These are phyloP conservation scores for Pichia pseudocactophila DNA, from an alignment of 805 yeast genomes.

Conservation along the genomic window DNA sequence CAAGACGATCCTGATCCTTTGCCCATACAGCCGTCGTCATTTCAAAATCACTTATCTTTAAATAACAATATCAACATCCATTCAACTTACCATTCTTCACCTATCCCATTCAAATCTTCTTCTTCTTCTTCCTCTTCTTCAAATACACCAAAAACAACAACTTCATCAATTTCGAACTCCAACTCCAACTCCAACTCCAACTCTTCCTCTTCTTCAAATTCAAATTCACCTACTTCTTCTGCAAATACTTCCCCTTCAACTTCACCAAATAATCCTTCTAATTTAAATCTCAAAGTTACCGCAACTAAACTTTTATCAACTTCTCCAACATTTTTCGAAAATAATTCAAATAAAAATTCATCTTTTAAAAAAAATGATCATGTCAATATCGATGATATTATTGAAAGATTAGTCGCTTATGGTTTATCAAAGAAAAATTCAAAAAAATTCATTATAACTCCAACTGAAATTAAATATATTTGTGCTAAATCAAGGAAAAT, in stretches of 20 bases:
- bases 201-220: not conserved
- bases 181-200: not conserved
- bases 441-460: conserved; percentile 41
- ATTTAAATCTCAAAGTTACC: not conserved
- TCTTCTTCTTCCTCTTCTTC: not conserved
- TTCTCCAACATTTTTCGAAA: not conserved
- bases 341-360: conserved; percentile 7
- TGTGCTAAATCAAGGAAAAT: conserved; percentile 51
- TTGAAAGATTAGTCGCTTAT: conserved; percentile 47
- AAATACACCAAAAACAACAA: not conserved
- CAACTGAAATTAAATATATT: conserved; percentile 47
- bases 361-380: not conserved
- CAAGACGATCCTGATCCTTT: conserved; percentile 9
- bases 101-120: not conserved
- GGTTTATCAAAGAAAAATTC: conserved; percentile 37
- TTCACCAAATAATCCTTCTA: not conserved
- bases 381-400: conserved; percentile 52
- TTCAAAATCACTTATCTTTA: not conserved
- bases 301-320: not conserved
- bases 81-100: not conserved
- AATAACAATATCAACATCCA: not conserved
- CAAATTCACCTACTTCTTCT: not conserved
- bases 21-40: conserved; percentile 8
- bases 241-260: not conserved
- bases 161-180: not conserved